Conservation (phyloP, 345 rosid species). For the Chamaenerion angustifolium region DNA sequence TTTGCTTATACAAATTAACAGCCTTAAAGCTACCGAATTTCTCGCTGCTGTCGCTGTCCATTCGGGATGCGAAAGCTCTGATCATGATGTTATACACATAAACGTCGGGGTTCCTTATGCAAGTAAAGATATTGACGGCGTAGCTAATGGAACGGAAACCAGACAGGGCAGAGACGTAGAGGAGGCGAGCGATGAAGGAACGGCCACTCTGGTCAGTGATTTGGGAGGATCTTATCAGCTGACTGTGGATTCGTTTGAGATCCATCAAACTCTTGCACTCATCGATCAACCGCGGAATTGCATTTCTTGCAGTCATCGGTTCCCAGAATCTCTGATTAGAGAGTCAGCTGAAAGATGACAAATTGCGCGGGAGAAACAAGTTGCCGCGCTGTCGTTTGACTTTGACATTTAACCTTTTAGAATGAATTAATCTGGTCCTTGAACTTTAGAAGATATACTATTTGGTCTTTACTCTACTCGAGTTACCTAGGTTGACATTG, state of each 20-base stretch:
- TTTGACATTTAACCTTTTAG: no score
- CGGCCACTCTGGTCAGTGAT: slow-evolving; percentile 9
- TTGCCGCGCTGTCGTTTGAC: no score
- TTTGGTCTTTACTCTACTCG: no score
- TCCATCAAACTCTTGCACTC: slow-evolving; percentile 20
- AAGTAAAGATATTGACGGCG: slow-evolving; percentile 23
- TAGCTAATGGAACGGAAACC: slow-evolving; percentile 24
- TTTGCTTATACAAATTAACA: slow-evolving; percentile 25
- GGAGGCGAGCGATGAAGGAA: slow-evolving; percentile 32
- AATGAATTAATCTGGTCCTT: no score
- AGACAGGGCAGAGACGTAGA: slow-evolving; percentile 33
- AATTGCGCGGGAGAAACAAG: neutral
- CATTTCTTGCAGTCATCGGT: slow-evolving; percentile 1
- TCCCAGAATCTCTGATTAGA: neutral
- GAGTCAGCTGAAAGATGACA: neutral
- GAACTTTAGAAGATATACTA: no score
- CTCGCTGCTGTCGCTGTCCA: slow-evolving; percentile 1
- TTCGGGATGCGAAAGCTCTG: slow-evolving; percentile 29
- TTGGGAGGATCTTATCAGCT: slow-evolving; percentile 21
- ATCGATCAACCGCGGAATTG: slow-evolving; percentile 18
- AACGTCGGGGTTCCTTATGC: slow-evolving; percentile 19
- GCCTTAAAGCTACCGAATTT: slow-evolving; percentile 3
- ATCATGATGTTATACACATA: slow-evolving; percentile 37
- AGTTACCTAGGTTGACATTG: no score
- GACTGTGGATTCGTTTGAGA: slow-evolving; percentile 35